Evolutionary conservation across 2,329 filamentous ascomycete genomes (phyloP), one percentile per base, ranked within the genome.

Genomic region (Aspergillus novoparasiticus): DNA sequence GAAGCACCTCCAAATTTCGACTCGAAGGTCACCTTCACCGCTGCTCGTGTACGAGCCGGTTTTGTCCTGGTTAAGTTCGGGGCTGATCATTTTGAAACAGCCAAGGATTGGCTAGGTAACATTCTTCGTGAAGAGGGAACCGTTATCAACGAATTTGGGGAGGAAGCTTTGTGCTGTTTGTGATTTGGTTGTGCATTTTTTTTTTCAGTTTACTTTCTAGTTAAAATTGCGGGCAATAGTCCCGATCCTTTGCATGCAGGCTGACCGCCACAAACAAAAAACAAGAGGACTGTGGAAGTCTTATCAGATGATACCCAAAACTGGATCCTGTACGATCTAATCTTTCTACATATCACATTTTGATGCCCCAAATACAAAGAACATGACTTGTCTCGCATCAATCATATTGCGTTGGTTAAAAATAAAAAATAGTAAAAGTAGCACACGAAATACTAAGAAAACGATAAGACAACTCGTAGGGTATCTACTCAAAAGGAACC

Each of bases 51-150:
- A 39, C 85, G 93, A 59, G 76, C 73, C 19, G 90, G 92, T 4
- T 97, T 94, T 72, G 90, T 95, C 4, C 85, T 97, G 30, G 90
- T 98, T 69, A 98, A 98, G 76, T 96, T 98, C 75, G 93, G 92
- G 1, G 92, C 94, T 1, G 85, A 84, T 60, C 90, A 89, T 51
- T 90, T 97, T 28, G 93, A 98, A 76, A 90, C 89, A 30, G 93
- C 90, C 4, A 87, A 91, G 68, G 81, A 86, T 54, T 98, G 94
- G 93, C 83, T 98, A 62, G 87, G 88, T 11, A 84, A 83, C 8
- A 91, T 97, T 86, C 80, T 97, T 54, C 79, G 83, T 53, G 84
- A 87, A 65, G 92, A 97, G 75, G 91, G 91, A 1, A 94, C 87
- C 66, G 83, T 97, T 11, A 79, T 84, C 19, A 76, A 80, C 58